Evolutionary conservation across 192 early-diverging fungal species (phyloP), one percentile per base, ranked within the genome.

Genomic region (Coemansia sp.): DNA sequence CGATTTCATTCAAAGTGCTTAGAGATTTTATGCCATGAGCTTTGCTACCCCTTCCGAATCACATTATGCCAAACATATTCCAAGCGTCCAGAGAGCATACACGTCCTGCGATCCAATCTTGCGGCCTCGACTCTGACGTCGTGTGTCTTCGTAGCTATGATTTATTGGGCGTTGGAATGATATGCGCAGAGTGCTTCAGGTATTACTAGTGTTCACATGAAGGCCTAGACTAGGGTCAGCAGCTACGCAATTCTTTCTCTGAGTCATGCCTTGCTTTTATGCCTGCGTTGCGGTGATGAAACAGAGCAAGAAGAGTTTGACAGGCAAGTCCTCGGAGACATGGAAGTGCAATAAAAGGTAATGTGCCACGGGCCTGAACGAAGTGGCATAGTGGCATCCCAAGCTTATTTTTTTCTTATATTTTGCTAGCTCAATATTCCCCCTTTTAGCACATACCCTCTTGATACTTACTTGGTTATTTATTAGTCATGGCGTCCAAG

Each of bases 11-110:
- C n/a, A 22, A 51, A 20, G 47, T 34, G 29, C 15, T 34, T 60
- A 34, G 57, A 60, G 33, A 34, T 36, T 20, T 60, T 36, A 60
- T 60, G 57, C 57, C 54, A 55, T 11, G 51, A n/a, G 51, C 51
- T 52, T 52, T 52, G 51, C 51, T 52, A 24, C 36, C 27, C 27
- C 27, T 27, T 1, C 44, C 44, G 20, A 51, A 51, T 55, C 27
- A 27, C 54, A 55, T 31, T 55, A 55, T 55, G 54, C 49, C 5
- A 22, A 51, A 22, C 49, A 51, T 43, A 43, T 43, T 16, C 42
- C 15, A 13, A 0, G 13, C 9, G 15, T 43, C 13, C 15, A 43
- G 42, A 43, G 43, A 44, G 43, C 43, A 44, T 44, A 44, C 43
- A 16, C 13, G 18, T 44, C 49, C 49, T 51, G 49, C 54, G 54